A percentile compares a stretch with the other conserved stretches of the same genome.
Evolutionary conservation across 495 filamentous ascomycete genomes (phyloP).

Genomic region (Friedmanniomyces endolithicus): DNA sequence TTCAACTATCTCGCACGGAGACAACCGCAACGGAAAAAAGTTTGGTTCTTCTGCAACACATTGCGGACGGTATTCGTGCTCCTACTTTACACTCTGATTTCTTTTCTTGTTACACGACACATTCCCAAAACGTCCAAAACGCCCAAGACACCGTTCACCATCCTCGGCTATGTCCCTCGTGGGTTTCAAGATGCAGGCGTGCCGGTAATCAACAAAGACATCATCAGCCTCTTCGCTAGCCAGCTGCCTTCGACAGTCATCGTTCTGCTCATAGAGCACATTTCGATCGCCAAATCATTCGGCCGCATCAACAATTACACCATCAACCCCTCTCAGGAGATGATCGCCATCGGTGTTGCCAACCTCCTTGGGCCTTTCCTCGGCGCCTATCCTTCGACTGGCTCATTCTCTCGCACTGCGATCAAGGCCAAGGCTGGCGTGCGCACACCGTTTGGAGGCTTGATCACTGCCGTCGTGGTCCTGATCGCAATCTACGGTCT

Average conservation of each 20-base stretch:
- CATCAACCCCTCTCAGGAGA: constrained; percentile 94
- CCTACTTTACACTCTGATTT: constrained; percentile 83
- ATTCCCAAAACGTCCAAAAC: background rate
- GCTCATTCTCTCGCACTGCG: constrained; percentile 92
- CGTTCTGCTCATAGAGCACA: constrained; percentile 77
- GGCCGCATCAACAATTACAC: constrained; percentile 94
- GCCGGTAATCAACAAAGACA: constrained; percentile 50
- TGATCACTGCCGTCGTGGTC: constrained; percentile 80
- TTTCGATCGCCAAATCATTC: constrained; percentile 92
- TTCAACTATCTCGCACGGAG: constrained; percentile 59
- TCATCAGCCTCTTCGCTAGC: constrained; percentile 49
- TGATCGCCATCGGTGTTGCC: constrained; percentile 86
- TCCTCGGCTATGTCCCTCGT: constrained; percentile 62
- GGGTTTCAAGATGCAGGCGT: constrained; percentile 72
- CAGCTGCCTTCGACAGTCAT: constrained; percentile 74
- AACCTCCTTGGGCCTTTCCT: constrained; percentile 92
- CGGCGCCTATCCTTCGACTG: constrained; percentile 86
- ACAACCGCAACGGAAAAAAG: constrained; percentile 54
- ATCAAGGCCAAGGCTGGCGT: constrained; percentile 98
- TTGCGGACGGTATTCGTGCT: constrained; percentile 87
- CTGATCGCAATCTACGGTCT: constrained; percentile 91
- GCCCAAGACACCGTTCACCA: constrained; percentile 45
- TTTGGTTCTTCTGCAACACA: constrained; percentile 81
- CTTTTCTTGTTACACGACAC: constrained; percentile 60
- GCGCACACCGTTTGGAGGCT: constrained; percentile 79